Conservation (phyloP, 2,329 filamentous ascomycete species). For the Nemania sp. region DNA sequence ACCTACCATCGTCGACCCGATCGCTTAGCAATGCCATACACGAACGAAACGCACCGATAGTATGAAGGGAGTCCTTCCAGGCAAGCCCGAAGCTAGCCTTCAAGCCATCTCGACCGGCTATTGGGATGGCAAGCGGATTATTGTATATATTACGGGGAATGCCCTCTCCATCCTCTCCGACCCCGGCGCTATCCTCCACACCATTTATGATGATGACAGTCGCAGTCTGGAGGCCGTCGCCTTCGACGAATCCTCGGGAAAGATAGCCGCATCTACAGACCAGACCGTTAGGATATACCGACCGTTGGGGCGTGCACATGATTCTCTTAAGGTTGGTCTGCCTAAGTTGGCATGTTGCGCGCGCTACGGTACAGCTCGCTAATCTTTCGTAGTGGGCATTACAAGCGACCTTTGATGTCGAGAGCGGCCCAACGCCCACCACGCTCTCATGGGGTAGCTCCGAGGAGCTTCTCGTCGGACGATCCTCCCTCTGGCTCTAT, state of each 20-base stretch:
- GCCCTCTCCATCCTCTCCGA: slow-evolving; percentile 86
- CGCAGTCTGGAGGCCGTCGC: slow-evolving; percentile 77
- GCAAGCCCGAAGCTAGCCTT: slow-evolving; percentile 61
- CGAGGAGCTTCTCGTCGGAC: slow-evolving; percentile 86
- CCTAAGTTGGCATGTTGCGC: slow-evolving; percentile 3
- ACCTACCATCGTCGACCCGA: slow-evolving; percentile 6
- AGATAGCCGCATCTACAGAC: slow-evolving; percentile 81
- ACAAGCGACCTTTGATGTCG: slow-evolving; percentile 70
- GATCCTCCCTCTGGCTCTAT: slow-evolving; percentile 77
- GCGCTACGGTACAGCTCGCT: slow-evolving; percentile 29
- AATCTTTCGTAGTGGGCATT: slow-evolving; percentile 67
- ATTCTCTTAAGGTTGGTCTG: slow-evolving; percentile 75
- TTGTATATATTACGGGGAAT: slow-evolving; percentile 86
- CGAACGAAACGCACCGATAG: slow-evolving; percentile 46
- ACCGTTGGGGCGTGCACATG: slow-evolving; percentile 77
- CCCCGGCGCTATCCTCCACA: slow-evolving; percentile 82
- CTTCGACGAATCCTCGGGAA: slow-evolving; percentile 85
- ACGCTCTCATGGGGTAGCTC: slow-evolving; percentile 86
- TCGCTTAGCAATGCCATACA: slow-evolving; percentile 47
- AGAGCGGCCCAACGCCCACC: slow-evolving; percentile 60
- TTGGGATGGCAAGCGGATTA: slow-evolving; percentile 55
- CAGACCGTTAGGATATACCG: slow-evolving; percentile 80
- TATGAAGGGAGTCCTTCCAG: slow-evolving; percentile 63
- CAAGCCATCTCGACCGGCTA: slow-evolving; percentile 61
- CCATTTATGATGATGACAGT: slow-evolving; percentile 85